Base-by-base conservation (phyloP, 768 basidiomycete genomes). In the Chalciporus piperatus region DNA sequence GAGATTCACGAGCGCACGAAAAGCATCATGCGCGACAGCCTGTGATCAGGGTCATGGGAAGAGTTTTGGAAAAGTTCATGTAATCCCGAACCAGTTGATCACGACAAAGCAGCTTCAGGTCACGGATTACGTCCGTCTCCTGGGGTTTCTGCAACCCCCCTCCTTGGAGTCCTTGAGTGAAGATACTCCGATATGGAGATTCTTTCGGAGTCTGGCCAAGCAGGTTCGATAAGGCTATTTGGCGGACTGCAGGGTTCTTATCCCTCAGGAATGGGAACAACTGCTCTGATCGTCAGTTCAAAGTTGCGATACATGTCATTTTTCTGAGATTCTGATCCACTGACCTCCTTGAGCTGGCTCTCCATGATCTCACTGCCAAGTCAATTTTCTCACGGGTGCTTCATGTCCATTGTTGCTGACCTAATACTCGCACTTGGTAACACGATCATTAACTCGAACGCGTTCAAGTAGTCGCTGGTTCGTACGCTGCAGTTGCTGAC, bases 11-110 rank as follows among this genome's bases (percentile, higher is more conserved):
- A 98, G 77, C 3, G 94, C 93, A 54, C 90, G 84, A 67, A 98
- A 89, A 3, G 96, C 96, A 74, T 97, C 94, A 60, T 98, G 96
- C 1, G 96, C 91, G 45, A 92, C 82, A 50, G 84, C 82, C 92
- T 97, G 60, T 32, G 25, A 38, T 47, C 25, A 10, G 46, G 20
- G 53, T 58, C 47, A 62, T 51, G 66, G 43, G 62, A 55, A 42
- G 38, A 32, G 40, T 32, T 49, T 27, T 27, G 37, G 37, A 54
- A 23, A 1, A 35, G 40, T 28, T 33, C 47, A 66, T 79, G 44
- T 57, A 88, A n/a, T 27, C 4, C 40, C 64, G 32, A 58, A 67
- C 94, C 47, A 92, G 77, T 65, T 92, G 89, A 70, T 98, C 96
- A 58, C 90, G 73, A 68, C 95, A 98, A 42, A 98, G 72, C 0